A percentile compares a stretch with the other conserved stretches of the same genome.
phyloP scores from a whole-genome alignment of 2,329 filamentous ascomycete species.

The Fusarium begoniae region DNA sequence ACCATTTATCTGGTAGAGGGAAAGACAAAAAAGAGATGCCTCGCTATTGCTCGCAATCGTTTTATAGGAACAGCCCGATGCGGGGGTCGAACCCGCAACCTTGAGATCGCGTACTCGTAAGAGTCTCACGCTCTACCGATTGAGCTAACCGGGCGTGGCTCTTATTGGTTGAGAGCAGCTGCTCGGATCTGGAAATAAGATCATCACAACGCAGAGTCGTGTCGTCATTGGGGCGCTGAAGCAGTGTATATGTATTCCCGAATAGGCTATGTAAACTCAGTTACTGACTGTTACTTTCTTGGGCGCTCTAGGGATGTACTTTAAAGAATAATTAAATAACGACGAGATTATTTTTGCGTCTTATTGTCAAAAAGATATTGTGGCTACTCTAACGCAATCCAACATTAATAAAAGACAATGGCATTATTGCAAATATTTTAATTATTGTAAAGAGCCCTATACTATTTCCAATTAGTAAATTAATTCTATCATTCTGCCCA shows the following conservation, averaged over 20 bases:
- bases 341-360: too few species aligned
- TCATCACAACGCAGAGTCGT: fast-evolving
- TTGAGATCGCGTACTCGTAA: constrained; percentile 60
- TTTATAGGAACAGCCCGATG: constrained; percentile 51
- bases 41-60: constrained; percentile 65
- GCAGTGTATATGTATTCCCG: too few species aligned
- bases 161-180: background rate
- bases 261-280: too few species aligned
- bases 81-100: constrained; percentile 64
- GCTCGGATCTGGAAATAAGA: fast-evolving
- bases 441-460: too few species aligned
- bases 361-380: too few species aligned
- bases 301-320: too few species aligned
- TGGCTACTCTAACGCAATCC: too few species aligned
- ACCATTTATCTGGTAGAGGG: fast-evolving
- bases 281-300: too few species aligned
- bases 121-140: constrained; percentile 74
- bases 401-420: too few species aligned
- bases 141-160: constrained; percentile 49
- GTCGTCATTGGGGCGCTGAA: fast-evolving
- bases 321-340: too few species aligned
- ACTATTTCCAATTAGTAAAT: too few species aligned
- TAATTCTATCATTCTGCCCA: fast-evolving
- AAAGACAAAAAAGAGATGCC: constrained; percentile 43
- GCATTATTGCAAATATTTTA: too few species aligned